Percentiles rank a stretch among this genome's conserved stretches.
phyloP scores from a whole-genome alignment of 306 rosid genomes.

The Neltuma alba region DNA sequence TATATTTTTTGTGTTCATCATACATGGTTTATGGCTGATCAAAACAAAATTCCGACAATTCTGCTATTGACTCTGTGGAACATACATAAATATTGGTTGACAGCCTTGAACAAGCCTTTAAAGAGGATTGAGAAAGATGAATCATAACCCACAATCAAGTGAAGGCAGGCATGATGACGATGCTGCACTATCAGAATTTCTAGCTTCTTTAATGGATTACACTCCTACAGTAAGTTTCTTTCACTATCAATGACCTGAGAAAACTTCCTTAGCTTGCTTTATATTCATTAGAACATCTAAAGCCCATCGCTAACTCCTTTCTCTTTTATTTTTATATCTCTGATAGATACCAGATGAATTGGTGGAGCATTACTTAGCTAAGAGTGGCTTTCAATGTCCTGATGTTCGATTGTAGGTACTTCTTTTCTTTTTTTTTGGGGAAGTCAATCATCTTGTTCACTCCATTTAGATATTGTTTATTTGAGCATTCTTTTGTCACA shows the following conservation, averaged over 20 bases:
- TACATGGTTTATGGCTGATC: not conserved
- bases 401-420: constrained; percentile 92
- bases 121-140: constrained; percentile 35
- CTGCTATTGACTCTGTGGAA: not conserved
- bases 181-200: constrained; percentile 72
- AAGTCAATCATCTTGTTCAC: not conserved
- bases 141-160: constrained; percentile 64
- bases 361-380: constrained; percentile 92
- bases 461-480: not conserved
- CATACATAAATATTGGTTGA: not conserved
- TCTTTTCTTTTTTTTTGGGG: constrained; percentile 18
- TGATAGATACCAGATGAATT: constrained; percentile 89
- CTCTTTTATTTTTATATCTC: not conserved
- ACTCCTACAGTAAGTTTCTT: constrained; percentile 71
- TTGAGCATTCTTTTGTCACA: not conserved
- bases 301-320: not conserved
- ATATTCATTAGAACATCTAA: not conserved
- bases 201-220: constrained; percentile 79
- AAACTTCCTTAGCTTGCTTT: not conserved
- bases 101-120: not conserved
- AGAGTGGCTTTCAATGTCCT: constrained; percentile 90
- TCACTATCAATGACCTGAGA: not conserved
- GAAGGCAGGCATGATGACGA: constrained; percentile 82
- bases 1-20: not conserved
- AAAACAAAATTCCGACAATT: not conserved